phyloP scores from a whole-genome alignment of 768 basidiomycete species.

The Panus rudis region DNA sequence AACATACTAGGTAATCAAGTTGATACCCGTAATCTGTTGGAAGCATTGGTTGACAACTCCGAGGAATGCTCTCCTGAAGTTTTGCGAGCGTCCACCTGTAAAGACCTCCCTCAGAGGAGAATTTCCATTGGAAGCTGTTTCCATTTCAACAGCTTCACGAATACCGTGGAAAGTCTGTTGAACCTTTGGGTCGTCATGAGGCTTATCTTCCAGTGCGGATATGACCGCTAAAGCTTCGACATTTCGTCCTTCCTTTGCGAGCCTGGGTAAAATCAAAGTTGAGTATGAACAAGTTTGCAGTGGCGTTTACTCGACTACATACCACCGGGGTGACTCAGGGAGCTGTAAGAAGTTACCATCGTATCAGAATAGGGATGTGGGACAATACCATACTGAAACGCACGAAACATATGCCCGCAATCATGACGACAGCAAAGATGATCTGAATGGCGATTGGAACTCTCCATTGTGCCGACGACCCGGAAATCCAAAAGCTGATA shows the following conservation, averaged over 20 bases:
- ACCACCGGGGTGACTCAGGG: conserved; percentile 56
- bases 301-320: too few relatives aligned
- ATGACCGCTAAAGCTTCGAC: conserved; percentile 56
- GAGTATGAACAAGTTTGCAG: too few relatives aligned
- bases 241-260: conserved; percentile 46
- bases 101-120: conserved; percentile 48
- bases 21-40: conserved; percentile 65
- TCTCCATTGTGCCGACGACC: conserved; percentile 53
- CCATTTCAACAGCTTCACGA: conserved; percentile 42
- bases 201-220: conserved; percentile 51
- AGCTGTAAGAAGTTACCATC: conserved; percentile 26
- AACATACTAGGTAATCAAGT: conserved; percentile 57
- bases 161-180: conserved; percentile 48
- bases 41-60: conserved; percentile 57
- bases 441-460: conserved; percentile 58
- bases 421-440: conserved; percentile 46
- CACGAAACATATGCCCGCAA: conserved; percentile 41
- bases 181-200: conserved; percentile 38
- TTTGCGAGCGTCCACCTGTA: conserved; percentile 48
- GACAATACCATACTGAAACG: conserved; percentile 17
- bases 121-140: conserved; percentile 20
- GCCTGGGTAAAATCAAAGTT: conserved; percentile 27
- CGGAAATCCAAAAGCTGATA: conserved; percentile 42
- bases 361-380: neutral
- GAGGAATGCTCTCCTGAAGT: conserved; percentile 50